phyloP scores from a whole-genome alignment of 495 filamentous ascomycete species.

The Penicillium simplicissimum region DNA sequence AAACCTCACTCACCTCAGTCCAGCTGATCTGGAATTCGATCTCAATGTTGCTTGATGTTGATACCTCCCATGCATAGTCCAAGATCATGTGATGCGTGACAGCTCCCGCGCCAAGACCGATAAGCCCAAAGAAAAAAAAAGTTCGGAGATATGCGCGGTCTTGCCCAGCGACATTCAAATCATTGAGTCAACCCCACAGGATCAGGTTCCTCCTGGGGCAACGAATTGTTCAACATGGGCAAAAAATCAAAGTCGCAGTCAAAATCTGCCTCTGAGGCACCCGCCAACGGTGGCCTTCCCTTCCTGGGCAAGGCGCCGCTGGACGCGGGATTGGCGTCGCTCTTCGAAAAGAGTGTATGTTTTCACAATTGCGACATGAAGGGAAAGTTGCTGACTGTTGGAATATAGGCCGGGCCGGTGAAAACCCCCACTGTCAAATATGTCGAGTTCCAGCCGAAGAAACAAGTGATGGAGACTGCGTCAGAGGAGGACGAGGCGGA shows the following conservation, averaged over 20 bases:
- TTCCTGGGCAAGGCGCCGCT: constrained; percentile 50
- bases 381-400: constrained; percentile 14
- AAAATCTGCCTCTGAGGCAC: constrained; percentile 23
- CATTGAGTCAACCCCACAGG: constrained; percentile 4
- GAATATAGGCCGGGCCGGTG: constrained; percentile 66
- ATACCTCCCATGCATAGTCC: neutral
- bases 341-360: constrained; percentile 82
- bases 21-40: neutral
- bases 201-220: neutral
- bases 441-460: constrained; percentile 20
- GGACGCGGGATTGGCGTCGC: constrained; percentile 73
- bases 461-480: constrained; percentile 32
- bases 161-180: constrained; percentile 12
- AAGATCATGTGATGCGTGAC: constrained; percentile 26
- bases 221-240: constrained; percentile 33
- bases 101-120: constrained; percentile 34
- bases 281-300: constrained; percentile 27
- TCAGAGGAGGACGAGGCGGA: constrained; percentile 41
- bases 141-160: constrained; percentile 26
- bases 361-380: constrained; percentile 15
- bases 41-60: neutral
- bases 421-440: constrained; percentile 57
- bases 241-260: constrained; percentile 45
- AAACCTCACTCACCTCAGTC: neutral
- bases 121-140: constrained; percentile 35